Evolutionary conservation across 2,329 filamentous ascomycete genomes (phyloP).

Genomic region (Talaromyces pinophilus): DNA sequence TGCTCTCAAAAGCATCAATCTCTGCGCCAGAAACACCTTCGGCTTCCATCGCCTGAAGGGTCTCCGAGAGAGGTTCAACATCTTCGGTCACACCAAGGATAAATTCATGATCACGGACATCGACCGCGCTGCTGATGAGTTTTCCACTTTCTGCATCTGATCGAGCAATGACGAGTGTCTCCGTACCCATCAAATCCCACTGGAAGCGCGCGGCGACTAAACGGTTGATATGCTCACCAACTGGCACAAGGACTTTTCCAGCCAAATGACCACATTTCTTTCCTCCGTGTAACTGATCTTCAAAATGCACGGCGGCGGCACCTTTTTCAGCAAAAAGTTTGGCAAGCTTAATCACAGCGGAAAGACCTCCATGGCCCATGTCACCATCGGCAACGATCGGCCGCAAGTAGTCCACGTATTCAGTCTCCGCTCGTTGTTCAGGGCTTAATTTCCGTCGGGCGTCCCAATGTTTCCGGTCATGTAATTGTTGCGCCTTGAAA

Average conservation of each 20-base stretch:
- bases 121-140: slow-evolving; percentile 85
- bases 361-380: slow-evolving; percentile 90
- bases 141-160: slow-evolving; percentile 95
- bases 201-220: slow-evolving; percentile 90
- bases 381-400: slow-evolving; percentile 97
- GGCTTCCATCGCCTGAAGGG: slow-evolving; percentile 84
- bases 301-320: slow-evolving; percentile 93
- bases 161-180: slow-evolving; percentile 91
- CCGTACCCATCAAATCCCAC: slow-evolving; percentile 96
- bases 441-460: slow-evolving; percentile 73
- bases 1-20: slow-evolving; percentile 81
- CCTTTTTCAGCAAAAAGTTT: slow-evolving; percentile 98
- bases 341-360: slow-evolving; percentile 90
- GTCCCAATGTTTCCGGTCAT: slow-evolving; percentile 96
- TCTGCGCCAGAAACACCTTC: slow-evolving; percentile 74
- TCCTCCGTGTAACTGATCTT: slow-evolving; percentile 95
- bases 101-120: slow-evolving; percentile 94
- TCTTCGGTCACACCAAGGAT: slow-evolving; percentile 83
- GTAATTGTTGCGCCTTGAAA: slow-evolving; percentile 94
- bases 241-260: slow-evolving; percentile 91
- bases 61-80: slow-evolving; percentile 81
- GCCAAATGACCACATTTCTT: slow-evolving; percentile 98
- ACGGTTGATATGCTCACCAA: slow-evolving; percentile 94
- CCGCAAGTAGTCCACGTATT: slow-evolving; percentile 87
- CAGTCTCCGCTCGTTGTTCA: slow-evolving; percentile 70